A percentile compares a stretch with the other conserved stretches of the same genome.
phyloP scores from a whole-genome alignment of 306 rosid genomes.

The Fragaria nilgerrensis region DNA sequence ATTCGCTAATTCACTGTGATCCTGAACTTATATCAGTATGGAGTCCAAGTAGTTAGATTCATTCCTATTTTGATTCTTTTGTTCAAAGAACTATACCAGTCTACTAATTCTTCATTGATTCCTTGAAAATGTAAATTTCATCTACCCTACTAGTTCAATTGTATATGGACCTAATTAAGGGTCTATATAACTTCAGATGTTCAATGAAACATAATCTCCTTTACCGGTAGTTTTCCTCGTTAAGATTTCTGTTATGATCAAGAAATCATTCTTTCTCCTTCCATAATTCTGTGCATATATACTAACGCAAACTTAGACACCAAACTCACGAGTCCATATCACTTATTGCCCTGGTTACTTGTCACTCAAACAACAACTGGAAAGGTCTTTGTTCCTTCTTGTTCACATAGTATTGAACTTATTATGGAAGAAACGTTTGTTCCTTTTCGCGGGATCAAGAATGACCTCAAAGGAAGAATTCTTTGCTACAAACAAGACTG shows the following conservation, averaged over 20 bases:
- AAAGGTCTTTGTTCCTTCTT: constrained; percentile 26
- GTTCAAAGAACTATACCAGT: constrained; percentile 21
- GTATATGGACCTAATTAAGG: constrained; percentile 39
- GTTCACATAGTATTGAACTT: constrained; percentile 25
- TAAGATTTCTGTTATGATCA: constrained; percentile 33
- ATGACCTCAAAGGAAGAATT: constrained; percentile 79
- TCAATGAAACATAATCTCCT: constrained; percentile 30
- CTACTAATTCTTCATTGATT: constrained; percentile 26
- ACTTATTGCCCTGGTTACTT: constrained; percentile 16
- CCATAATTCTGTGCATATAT: constrained; percentile 27
- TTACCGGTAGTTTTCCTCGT: constrained; percentile 30
- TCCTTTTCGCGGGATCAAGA: constrained; percentile 90
- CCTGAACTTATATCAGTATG: constrained; percentile 23
- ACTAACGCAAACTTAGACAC: constrained; percentile 37
- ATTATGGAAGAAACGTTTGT: constrained; percentile 95
- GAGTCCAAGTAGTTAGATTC: constrained; percentile 15
- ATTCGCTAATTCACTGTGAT: constrained; percentile 19
- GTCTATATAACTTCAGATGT: constrained; percentile 29
- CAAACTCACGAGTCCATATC: constrained; percentile 45
- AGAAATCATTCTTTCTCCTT: constrained; percentile 42
- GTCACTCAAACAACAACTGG: constrained; percentile 27
- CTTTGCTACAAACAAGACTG: constrained; percentile 91
- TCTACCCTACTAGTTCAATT: constrained; percentile 37
- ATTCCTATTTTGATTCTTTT: constrained; percentile 36
- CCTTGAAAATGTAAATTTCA: constrained; percentile 56